A percentile compares a stretch with the other conserved stretches of the same genome.
Evolutionary conservation across 208 protist species (phyloP).

Genomic region (Leishmania tropica): DNA sequence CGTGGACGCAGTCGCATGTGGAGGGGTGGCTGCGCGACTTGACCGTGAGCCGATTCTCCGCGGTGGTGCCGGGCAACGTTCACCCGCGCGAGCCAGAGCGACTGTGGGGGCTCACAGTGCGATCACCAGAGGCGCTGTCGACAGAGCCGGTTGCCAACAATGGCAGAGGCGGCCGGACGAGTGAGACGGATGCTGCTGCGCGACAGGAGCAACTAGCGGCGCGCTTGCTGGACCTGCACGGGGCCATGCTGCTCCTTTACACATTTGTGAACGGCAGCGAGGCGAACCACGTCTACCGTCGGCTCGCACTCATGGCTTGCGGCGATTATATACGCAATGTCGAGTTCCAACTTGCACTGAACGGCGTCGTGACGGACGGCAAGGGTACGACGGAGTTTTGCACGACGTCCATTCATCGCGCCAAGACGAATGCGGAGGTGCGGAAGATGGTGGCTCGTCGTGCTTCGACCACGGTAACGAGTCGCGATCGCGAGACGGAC

Average conservation of each 20-base stretch:
- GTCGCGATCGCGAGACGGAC: slow-evolving; percentile 72
- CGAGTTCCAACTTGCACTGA: slow-evolving; percentile 19
- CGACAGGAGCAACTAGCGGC: neutral
- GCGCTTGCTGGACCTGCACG: slow-evolving; percentile 29
- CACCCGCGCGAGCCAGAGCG: slow-evolving; percentile 23
- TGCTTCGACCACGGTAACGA: neutral
- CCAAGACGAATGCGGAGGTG: slow-evolving; percentile 24
- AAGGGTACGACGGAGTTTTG: slow-evolving; percentile 24
- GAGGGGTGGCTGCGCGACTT: slow-evolving; percentile 6
- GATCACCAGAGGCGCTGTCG: neutral
- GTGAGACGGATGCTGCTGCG: neutral
- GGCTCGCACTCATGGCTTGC: slow-evolving; percentile 17
- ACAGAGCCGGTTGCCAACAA: neutral
- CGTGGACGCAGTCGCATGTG: slow-evolving; percentile 18
- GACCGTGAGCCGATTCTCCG: neutral
- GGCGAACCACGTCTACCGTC: slow-evolving; percentile 55
- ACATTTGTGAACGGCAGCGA: slow-evolving; percentile 97
- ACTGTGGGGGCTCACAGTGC: slow-evolving; percentile 8
- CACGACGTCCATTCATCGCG: slow-evolving; percentile 21
- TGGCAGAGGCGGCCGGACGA: neutral
- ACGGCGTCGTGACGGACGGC: slow-evolving; percentile 20
- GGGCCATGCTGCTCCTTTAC: slow-evolving; percentile 93
- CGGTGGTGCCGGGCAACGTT: slow-evolving; percentile 9
- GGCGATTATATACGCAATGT: slow-evolving; percentile 8
- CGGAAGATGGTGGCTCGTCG: slow-evolving; percentile 8